Base-by-base conservation (phyloP, 192 early-diverging fungal genomes). In the Entomortierella parvispora region DNA sequence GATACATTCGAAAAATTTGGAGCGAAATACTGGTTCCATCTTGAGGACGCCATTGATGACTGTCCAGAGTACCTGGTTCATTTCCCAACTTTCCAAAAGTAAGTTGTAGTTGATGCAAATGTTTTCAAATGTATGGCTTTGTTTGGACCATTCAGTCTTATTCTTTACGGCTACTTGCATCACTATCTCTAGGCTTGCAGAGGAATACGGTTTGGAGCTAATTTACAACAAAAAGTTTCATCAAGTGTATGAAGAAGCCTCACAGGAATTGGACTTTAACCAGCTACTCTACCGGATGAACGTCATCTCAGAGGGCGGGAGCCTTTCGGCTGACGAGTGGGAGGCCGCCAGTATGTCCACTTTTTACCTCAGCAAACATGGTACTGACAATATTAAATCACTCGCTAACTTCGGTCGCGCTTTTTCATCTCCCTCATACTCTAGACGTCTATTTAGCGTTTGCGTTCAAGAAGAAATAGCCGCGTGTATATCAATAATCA, bases 61-160 rank as follows among this genome's bases (percentile, higher is more conserved):
- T 97, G 96, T 82, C 95, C 96, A 3, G 96, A 98, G 80, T 97
- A 95, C 77, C 82, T 98, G 44, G 90, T 98, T 0, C 92, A 96
- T 48, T 92, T 96, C 74, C 89, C 91, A 5, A 90, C 90, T 0
- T 89, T 99, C 50, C 81, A 89, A 58, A 78, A 77, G 91, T 93
- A 85, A 40, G 66, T 40, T 15, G 11, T 32, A 25, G 46, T 9
- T 37, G n/a, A 18, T 45, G n/a, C 9, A 47, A 22, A 18, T 33
- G 6, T 26, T 55, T 12, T 26, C 6, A 44, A 7, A 3, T 28
- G 10, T 58, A 32, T 34, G 15, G n/a, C 20, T 18, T 10, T 11
- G 18, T 18, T 18, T 31, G n/a, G 32, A 9, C 12, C 37, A 40
- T 40, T 40, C 12, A 5, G 5, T 40, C 37, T 12, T 40, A 9